These are phyloP conservation scores for Nissolia schottii DNA, from an alignment of 306 rosid genomes.

Conservation along the genomic window DNA sequence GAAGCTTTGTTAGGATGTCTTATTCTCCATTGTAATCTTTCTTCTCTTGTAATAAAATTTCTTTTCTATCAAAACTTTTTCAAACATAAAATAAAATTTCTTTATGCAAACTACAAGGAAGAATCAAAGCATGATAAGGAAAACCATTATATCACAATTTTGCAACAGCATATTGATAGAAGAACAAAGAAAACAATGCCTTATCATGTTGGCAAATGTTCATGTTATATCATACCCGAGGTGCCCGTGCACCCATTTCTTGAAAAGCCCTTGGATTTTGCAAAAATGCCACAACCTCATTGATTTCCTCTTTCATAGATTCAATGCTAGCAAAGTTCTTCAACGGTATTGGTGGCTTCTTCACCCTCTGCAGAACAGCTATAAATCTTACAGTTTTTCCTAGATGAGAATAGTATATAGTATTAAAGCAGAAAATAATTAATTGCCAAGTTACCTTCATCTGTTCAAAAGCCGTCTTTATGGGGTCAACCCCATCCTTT, in stretches of 20 bases:
- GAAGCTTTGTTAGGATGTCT: background rate
- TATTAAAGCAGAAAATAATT: background rate
- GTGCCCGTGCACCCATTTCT: conserved; percentile 97
- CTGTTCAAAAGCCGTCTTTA: conserved; percentile 77
- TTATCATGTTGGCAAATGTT: background rate
- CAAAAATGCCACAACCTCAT: conserved; percentile 90
- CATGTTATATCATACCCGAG: conserved; percentile 68
- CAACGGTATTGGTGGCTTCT: conserved; percentile 92
- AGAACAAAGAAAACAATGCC: background rate
- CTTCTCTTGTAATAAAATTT: background rate
- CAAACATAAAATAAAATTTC: background rate
- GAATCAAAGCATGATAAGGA: conserved; percentile 6
- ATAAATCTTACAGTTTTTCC: conserved; percentile 28
- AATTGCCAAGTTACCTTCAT: conserved; percentile 67
- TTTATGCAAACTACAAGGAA: conserved; percentile 11
- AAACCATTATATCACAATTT: background rate
- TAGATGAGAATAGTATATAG: background rate
- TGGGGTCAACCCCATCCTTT: conserved; percentile 84
- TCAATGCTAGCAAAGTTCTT: conserved; percentile 82
- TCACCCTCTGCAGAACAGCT: conserved; percentile 79
- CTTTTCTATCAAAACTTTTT: background rate
- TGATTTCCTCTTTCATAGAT: conserved; percentile 93
- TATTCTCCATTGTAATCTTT: background rate
- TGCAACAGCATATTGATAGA: background rate
- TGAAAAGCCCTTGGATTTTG: conserved; percentile 87